Evolutionary conservation across 805 yeast genomes (phyloP).

Genomic region (Candida suzukii): DNA sequence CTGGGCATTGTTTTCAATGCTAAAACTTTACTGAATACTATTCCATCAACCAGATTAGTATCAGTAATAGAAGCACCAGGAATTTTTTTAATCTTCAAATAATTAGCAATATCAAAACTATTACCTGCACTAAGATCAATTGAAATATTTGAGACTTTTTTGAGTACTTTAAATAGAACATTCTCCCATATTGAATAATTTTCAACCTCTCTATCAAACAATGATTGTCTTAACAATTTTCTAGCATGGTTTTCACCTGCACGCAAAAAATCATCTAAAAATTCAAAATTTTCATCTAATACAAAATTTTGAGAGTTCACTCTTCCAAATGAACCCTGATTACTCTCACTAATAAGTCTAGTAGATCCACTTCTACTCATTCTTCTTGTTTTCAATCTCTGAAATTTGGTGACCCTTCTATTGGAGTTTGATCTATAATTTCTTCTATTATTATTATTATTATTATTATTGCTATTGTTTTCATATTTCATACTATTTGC

Average conservation of each 20-base stretch:
- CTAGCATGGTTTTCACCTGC: slow-evolving; percentile 38
- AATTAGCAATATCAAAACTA: slow-evolving; percentile 79
- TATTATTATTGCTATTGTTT: no score
- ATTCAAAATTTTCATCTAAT: slow-evolving; percentile 22
- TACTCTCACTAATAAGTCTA: slow-evolving; percentile 5
- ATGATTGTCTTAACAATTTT: slow-evolving; percentile 49
- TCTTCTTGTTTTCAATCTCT: slow-evolving; percentile 35
- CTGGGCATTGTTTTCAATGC: slow-evolving; percentile 78
- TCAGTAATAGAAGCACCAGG: slow-evolving; percentile 65
- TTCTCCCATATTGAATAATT: slow-evolving; percentile 52
- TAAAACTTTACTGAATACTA: slow-evolving; percentile 75
- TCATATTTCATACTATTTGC: neutral
- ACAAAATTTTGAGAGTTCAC: slow-evolving; percentile 11
- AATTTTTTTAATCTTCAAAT: slow-evolving; percentile 78
- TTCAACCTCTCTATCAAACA: slow-evolving; percentile 52
- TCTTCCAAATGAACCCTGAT: slow-evolving; percentile 4
- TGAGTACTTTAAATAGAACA: slow-evolving; percentile 43
- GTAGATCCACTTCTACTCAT: slow-evolving; percentile 37
- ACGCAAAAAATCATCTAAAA: slow-evolving; percentile 25
- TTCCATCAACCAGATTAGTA: slow-evolving; percentile 63
- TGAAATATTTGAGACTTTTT: slow-evolving; percentile 51
- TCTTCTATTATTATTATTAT: no score
- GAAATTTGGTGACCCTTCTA: slow-evolving; percentile 15
- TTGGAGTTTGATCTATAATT: slow-evolving; percentile 11
- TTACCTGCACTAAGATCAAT: slow-evolving; percentile 58